Conservation (phyloP, 2,329 filamentous ascomycete species). For the Epichloe brachyelytri region DNA sequence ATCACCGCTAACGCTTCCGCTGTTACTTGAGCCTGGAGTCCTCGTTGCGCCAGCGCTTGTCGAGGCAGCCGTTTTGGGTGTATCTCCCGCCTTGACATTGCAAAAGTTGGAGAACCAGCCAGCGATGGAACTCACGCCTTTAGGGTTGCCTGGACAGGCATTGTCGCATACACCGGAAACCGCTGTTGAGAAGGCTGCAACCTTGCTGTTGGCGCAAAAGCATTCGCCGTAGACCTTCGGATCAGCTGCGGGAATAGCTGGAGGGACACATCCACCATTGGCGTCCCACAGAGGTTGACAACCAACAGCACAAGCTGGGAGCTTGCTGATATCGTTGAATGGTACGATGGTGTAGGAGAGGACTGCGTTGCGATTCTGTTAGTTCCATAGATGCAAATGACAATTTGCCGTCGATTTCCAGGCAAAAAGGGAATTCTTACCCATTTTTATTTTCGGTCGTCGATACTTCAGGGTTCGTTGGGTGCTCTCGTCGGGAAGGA, state of each 20-base stretch:
- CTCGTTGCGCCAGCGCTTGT: conserved; percentile 1
- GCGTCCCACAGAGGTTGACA: conserved; percentile 56
- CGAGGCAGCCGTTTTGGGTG: conserved; percentile 7
- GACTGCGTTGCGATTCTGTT: conserved; percentile 1
- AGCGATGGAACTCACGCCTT: conserved; percentile 42
- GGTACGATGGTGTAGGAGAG: conserved; percentile 40
- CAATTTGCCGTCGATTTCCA: not conserved
- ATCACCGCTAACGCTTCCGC: conserved; percentile 4
- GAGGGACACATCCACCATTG: conserved; percentile 57
- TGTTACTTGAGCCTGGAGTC: conserved; percentile 1
- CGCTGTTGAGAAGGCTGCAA: conserved; percentile 41
- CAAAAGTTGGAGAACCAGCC: conserved; percentile 62
- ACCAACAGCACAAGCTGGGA: conserved; percentile 48
- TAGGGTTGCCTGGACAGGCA: conserved; percentile 36
- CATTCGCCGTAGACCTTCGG: conserved; percentile 49
- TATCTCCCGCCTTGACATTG: conserved; percentile 22
- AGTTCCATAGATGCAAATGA: not conserved
- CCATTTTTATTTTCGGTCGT: not conserved
- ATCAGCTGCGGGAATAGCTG: conserved; percentile 33
- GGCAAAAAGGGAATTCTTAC: not conserved
- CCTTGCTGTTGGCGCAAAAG: conserved; percentile 55
- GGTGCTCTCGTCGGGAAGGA: not conserved
- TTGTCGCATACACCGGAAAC: conserved; percentile 48
- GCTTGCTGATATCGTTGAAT: conserved; percentile 27
- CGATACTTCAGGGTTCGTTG: not conserved